Evolutionary conservation across 2,329 filamentous ascomycete genomes (phyloP).

Genomic region (Aphanoascus verrucosus): DNA sequence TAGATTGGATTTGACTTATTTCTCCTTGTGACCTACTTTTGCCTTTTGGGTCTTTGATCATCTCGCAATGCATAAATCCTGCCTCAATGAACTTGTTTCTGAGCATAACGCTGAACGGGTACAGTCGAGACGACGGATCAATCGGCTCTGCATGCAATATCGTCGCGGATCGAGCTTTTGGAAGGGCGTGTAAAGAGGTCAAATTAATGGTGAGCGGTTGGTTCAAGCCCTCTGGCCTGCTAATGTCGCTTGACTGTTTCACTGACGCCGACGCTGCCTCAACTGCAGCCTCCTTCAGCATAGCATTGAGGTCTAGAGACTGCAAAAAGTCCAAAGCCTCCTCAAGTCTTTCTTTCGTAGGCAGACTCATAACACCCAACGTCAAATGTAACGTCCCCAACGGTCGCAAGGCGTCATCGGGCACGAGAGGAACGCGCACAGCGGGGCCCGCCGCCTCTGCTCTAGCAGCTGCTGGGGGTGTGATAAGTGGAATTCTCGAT

Average conservation of each 20-base stretch:
- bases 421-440: slow-evolving; percentile 41
- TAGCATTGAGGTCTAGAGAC: slow-evolving; percentile 34
- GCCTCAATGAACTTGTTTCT: slow-evolving; percentile 36
- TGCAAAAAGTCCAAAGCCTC: slow-evolving; percentile 38
- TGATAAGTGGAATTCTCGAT: slow-evolving; percentile 39
- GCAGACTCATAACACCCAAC: slow-evolving; percentile 71
- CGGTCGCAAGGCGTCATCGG: slow-evolving; percentile 59
- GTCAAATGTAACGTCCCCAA: slow-evolving; percentile 76
- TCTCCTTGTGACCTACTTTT: not conserved
- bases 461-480: slow-evolving; percentile 10
- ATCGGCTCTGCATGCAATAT: slow-evolving; percentile 32
- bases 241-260: not conserved
- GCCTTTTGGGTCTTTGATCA: slow-evolving; percentile 9
- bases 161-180: slow-evolving; percentile 27
- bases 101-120: slow-evolving; percentile 34
- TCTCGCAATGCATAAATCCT: slow-evolving; percentile 28
- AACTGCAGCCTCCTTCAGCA: slow-evolving; percentile 28
- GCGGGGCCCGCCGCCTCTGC: slow-evolving; percentile 21
- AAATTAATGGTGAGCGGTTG: slow-evolving; percentile 36
- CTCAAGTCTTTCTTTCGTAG: slow-evolving; percentile 39
- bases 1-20: not conserved
- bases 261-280: slow-evolving; percentile 24
- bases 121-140: slow-evolving; percentile 32
- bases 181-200: slow-evolving; percentile 32
- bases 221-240: not conserved